Evolutionary conservation across 495 filamentous ascomycete genomes (phyloP).

Genomic region (Cercophora samala): DNA sequence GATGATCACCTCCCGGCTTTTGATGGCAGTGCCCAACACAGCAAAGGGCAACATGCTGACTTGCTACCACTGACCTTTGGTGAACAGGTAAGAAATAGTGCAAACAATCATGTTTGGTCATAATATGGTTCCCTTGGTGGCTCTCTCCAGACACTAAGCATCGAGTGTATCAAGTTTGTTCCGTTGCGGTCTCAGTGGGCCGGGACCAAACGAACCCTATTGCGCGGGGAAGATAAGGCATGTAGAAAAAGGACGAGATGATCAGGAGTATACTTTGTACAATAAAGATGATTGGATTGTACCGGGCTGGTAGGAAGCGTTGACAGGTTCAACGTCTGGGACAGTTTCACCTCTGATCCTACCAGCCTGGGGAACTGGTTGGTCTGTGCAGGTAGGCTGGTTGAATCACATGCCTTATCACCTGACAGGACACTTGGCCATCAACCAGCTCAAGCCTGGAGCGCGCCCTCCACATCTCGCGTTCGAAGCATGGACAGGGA

Average conservation of each 20-base stretch:
- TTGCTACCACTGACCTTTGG: not conserved
- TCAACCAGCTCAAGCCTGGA: not conserved
- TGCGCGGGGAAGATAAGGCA: not conserved
- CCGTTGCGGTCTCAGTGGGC: not conserved
- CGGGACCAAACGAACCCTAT: not conserved
- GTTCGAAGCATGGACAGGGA: conserved; percentile 6
- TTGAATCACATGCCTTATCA: not conserved
- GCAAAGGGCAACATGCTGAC: not conserved
- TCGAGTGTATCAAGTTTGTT: not conserved
- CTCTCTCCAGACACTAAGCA: not conserved
- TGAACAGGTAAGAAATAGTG: not conserved
- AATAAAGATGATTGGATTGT: too few relatives aligned
- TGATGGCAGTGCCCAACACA: not conserved
- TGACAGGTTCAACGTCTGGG: not conserved
- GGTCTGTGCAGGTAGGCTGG: not conserved
- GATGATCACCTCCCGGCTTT: not conserved
- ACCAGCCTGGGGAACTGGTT: not conserved
- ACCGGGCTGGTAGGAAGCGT: not conserved
- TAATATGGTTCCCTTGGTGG: not conserved
- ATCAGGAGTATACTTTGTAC: not conserved
- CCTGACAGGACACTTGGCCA: not conserved
- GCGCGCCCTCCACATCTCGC: not conserved
- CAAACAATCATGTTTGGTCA: not conserved
- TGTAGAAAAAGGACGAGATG: not conserved
- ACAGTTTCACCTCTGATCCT: not conserved